Percentiles rank a stretch among this genome's conserved stretches.
These are phyloP conservation scores for Aeminium ludgeri DNA, from an alignment of 495 filamentous ascomycete species.

Conservation along the genomic window DNA sequence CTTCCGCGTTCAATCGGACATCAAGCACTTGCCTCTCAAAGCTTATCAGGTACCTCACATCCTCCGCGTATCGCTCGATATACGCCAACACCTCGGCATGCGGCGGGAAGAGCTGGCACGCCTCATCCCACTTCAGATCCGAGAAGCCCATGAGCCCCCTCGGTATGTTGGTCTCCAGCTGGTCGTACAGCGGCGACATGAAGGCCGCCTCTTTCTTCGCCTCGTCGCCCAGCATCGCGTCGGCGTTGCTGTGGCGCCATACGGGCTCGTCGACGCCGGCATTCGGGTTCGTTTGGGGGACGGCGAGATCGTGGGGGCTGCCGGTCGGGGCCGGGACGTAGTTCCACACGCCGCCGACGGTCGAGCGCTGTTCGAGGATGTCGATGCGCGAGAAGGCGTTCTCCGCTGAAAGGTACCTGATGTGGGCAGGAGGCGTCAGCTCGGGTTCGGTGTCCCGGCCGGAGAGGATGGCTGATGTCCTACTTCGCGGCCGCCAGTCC, in stretches of 20 bases:
- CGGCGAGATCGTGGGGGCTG: slow-evolving; percentile 3
- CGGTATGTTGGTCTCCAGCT: slow-evolving; percentile 75
- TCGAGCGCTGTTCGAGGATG: slow-evolving; percentile 63
- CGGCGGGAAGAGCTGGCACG: slow-evolving; percentile 54
- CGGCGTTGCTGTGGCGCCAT: slow-evolving; percentile 15
- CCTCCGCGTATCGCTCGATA: slow-evolving; percentile 52
- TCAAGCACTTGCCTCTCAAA: slow-evolving; percentile 43
- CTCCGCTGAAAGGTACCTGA: slow-evolving; percentile 59
- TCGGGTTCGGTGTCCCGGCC: neutral
- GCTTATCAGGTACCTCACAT: slow-evolving; percentile 36
- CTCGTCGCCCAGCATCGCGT: slow-evolving; percentile 1
- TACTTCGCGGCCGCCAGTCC: slow-evolving; percentile 49
- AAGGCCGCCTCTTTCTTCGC: slow-evolving; percentile 23
- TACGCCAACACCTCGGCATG: slow-evolving; percentile 54
- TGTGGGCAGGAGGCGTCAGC: neutral
- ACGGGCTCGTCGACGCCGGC: slow-evolving; percentile 15
- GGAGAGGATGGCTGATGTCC: neutral
- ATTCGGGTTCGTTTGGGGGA: slow-evolving; percentile 25
- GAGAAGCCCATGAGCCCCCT: slow-evolving; percentile 66
- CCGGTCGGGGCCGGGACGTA: slow-evolving; percentile 31
- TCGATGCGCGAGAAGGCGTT: slow-evolving; percentile 50
- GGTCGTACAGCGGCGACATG: slow-evolving; percentile 64
- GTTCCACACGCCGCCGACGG: slow-evolving; percentile 73
- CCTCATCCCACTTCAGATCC: slow-evolving; percentile 45
- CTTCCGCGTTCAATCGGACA: slow-evolving; percentile 20